These are phyloP conservation scores for Calonectria naviculata DNA, from an alignment of 2,329 filamentous ascomycete genomes.

Conservation along the genomic window DNA sequence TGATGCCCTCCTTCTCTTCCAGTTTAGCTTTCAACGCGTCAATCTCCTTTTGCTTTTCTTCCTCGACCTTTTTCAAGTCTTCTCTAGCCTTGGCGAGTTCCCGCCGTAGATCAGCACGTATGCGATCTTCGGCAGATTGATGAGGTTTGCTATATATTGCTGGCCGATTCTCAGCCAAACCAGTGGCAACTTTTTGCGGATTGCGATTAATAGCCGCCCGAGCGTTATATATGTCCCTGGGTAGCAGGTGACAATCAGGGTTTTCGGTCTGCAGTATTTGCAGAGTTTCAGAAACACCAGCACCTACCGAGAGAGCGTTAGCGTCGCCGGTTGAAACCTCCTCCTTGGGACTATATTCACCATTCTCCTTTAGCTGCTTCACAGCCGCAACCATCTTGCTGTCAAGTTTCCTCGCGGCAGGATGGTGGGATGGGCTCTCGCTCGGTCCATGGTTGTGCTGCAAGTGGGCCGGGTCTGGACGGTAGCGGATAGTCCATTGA, in stretches of 20 bases:
- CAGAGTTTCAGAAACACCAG: conserved; percentile 74
- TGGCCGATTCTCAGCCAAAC: conserved; percentile 69
- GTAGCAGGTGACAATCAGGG: conserved; percentile 71
- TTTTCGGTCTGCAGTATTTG: conserved; percentile 74
- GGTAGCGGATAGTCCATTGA: conserved; percentile 74
- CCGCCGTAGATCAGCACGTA: conserved; percentile 69
- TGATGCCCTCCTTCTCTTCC: conserved; percentile 71
- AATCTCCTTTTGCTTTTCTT: conserved; percentile 68
- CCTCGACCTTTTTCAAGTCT: conserved; percentile 65
- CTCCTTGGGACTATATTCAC: conserved; percentile 54
- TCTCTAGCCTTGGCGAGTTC: conserved; percentile 70
- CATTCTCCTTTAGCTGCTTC: conserved; percentile 73
- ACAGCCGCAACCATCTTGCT: conserved; percentile 76
- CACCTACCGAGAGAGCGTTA: conserved; percentile 59
- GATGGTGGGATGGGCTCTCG: conserved; percentile 74
- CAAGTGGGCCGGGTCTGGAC: conserved; percentile 68
- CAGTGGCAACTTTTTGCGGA: conserved; percentile 69
- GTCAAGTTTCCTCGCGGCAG: conserved; percentile 73
- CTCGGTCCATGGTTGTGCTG: conserved; percentile 74
- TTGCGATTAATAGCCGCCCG: conserved; percentile 75
- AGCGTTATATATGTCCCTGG: conserved; percentile 75
- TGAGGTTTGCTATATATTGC: conserved; percentile 76
- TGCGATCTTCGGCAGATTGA: conserved; percentile 71
- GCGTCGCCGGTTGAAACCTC: conserved; percentile 30
- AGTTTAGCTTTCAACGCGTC: conserved; percentile 69